phyloP scores from a whole-genome alignment of 768 basidiomycete species.

The Russula compacta region DNA sequence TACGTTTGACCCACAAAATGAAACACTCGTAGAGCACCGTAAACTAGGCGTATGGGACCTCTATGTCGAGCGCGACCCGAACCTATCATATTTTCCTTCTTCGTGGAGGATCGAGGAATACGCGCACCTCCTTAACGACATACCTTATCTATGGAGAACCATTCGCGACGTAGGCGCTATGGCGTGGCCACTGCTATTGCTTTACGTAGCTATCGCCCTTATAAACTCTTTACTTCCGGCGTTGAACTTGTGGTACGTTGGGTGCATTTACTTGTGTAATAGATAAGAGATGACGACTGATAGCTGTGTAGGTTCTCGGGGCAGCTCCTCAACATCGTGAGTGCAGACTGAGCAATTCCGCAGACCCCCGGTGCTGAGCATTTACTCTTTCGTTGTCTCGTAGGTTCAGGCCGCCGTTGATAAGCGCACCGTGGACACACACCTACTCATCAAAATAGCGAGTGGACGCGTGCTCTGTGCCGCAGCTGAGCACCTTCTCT shows the following conservation, averaged over 20 bases:
- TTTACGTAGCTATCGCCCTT: neutral
- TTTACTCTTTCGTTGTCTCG: neutral
- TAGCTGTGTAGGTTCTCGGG: conserved; percentile 6
- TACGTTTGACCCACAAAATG: conserved; percentile 1
- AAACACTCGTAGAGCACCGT: conserved; percentile 41
- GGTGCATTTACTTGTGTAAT: neutral
- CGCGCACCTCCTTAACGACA: conserved; percentile 37
- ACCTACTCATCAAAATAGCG: conserved; percentile 22
- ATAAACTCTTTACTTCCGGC: conserved; percentile 1
- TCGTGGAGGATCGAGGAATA: conserved; percentile 40
- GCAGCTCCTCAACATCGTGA: conserved; percentile 12
- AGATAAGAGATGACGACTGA: neutral
- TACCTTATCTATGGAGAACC: conserved; percentile 67
- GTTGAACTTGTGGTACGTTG: conserved; percentile 5
- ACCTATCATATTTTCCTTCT: conserved; percentile 29
- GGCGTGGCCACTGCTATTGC: conserved; percentile 3
- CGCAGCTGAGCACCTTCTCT: conserved; percentile 37
- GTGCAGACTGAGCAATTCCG: conserved; percentile 17
- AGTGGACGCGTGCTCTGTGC: conserved; percentile 46
- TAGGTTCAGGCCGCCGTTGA: conserved; percentile 17
- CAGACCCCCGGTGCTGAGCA: neutral
- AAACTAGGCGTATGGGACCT: conserved; percentile 69
- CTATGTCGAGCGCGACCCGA: conserved; percentile 48
- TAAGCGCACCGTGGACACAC: conserved; percentile 10
- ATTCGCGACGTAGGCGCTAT: conserved; percentile 5